These are phyloP conservation scores for Phytophthora pseudosyringae DNA, from an alignment of 352 stramenopile species.

Conservation along the genomic window DNA sequence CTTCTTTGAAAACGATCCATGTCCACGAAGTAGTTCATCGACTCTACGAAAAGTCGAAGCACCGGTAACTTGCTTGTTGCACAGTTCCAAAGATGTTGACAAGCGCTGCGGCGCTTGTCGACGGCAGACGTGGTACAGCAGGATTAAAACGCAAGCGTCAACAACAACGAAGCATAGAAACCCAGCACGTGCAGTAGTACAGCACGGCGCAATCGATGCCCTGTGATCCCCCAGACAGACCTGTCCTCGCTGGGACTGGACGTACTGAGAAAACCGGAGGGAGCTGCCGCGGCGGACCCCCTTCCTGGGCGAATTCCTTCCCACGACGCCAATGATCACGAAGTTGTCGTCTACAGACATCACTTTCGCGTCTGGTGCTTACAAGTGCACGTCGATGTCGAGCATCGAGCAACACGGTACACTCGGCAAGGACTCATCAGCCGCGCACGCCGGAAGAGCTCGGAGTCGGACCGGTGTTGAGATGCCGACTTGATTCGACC, in stretches of 20 bases:
- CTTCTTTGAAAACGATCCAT: too few relatives aligned
- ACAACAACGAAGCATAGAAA: slow-evolving; percentile 17
- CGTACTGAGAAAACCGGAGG: neutral
- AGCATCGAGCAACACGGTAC: neutral
- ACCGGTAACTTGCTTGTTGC: too few relatives aligned
- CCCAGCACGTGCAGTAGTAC: neutral
- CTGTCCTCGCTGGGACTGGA: too few relatives aligned
- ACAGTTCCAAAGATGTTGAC: slow-evolving; percentile 1
- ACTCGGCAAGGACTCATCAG: slow-evolving; percentile 8
- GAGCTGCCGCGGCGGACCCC: neutral
- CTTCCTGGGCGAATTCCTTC: slow-evolving; percentile 2
- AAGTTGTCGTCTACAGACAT: slow-evolving; percentile 9
- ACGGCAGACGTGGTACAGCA: too few relatives aligned
- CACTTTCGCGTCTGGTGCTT: slow-evolving; percentile 13
- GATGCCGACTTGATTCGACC: neutral
- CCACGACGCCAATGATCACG: slow-evolving; percentile 8
- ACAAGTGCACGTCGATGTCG: neutral
- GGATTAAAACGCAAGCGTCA: slow-evolving; percentile 3
- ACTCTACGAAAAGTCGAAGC: too few relatives aligned
- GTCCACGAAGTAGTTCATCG: too few relatives aligned
- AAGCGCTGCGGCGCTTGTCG: neutral
- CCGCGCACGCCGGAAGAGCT: slow-evolving; percentile 3
- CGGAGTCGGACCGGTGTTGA: too few relatives aligned
- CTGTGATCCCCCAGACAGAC: too few relatives aligned
- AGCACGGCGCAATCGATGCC: slow-evolving; percentile 17